Evolutionary conservation across 495 filamentous ascomycete genomes (phyloP), one percentile per base, ranked within the genome.

Genomic region (Lasiosphaeria miniovina): DNA sequence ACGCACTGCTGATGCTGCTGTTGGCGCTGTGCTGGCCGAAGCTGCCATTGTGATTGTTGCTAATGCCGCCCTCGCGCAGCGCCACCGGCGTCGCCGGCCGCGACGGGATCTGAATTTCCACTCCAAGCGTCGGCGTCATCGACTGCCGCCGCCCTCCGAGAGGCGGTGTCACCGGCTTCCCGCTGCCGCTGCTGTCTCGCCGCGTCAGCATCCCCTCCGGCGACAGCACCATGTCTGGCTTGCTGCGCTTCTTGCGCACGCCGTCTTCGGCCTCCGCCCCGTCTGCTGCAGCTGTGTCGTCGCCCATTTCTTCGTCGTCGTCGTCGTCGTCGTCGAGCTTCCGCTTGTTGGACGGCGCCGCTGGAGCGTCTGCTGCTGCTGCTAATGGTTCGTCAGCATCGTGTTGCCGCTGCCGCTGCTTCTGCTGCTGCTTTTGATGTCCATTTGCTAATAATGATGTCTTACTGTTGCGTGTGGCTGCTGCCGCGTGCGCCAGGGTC

Each of bases 61-160:
- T 49, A 9, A 35, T 61, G 31, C 52, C 55, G 32, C 54, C 57
- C 31, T 63, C 60, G 32, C 63, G 60, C 3, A 59, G n/a, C 9
- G 69, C 67, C 36, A 68, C 68, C 9, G 81, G 82, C 1, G 82
- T 84, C 0, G 80, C 79, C 17, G 80, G 80, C 49, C 82, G 69
- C 4, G 80, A 83, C n/a, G 82, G 79, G 59, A 84, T 82, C 58
- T 79, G 74, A 56, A 84, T 76, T 65, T 82, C 77, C 54, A 80
- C 68, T 54, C 78, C 77, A n/a, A 77, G 65, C 3, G 67, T 65
- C 0, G 77, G 78, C 1, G 75, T 73, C 31, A 64, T 62, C 0
- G 76, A 78, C 3, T 72, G 66, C 8, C 74, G 67, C 5, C 74
- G 68, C 24, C 55, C 55, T 15, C 73, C 58, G 24, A 24, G 24